Percentiles rank a stretch among this genome's conserved stretches.
Evolutionary conservation across 2,329 filamentous ascomycete genomes (phyloP).

Genomic region (Apiospora rasikravindrae): DNA sequence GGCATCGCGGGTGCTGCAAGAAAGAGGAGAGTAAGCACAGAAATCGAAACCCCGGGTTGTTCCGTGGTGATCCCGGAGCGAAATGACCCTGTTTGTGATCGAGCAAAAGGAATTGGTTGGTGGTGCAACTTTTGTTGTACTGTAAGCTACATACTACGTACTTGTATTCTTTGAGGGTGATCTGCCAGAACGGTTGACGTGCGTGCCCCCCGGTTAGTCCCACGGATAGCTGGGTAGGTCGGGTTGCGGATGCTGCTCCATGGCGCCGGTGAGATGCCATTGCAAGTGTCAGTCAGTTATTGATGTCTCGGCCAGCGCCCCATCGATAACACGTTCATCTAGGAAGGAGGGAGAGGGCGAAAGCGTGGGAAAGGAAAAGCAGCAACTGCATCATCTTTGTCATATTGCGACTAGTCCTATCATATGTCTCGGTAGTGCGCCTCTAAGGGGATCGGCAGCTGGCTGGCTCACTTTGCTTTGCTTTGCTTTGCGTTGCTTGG

Average conservation of each 20-base stretch:
- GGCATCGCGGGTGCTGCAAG: conserved; percentile 8
- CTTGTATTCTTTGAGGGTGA: background rate
- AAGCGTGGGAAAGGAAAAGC: background rate
- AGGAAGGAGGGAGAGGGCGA: background rate
- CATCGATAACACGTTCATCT: background rate
- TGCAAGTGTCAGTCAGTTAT: background rate
- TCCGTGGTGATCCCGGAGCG: background rate
- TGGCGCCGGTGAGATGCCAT: background rate
- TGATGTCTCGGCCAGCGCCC: background rate
- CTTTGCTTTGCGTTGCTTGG: no score
- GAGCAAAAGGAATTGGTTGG: background rate
- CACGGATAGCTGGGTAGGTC: background rate
- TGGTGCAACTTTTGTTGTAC: background rate
- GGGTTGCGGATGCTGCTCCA: conserved; percentile 5
- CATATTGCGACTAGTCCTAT: background rate
- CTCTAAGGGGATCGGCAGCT: background rate
- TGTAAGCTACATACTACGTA: background rate
- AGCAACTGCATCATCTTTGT: background rate
- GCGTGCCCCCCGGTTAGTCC: background rate
- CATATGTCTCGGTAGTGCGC: conserved; percentile 1
- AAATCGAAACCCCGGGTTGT: background rate
- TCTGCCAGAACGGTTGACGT: background rate
- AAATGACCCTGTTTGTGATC: background rate
- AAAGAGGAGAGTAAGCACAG: conserved; percentile 6
- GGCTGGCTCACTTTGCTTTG: background rate